A percentile compares a stretch with the other conserved stretches of the same genome.
Evolutionary conservation across 1,284 basidiomycete genomes (phyloP).

Genomic region (Wallemia mellicola): DNA sequence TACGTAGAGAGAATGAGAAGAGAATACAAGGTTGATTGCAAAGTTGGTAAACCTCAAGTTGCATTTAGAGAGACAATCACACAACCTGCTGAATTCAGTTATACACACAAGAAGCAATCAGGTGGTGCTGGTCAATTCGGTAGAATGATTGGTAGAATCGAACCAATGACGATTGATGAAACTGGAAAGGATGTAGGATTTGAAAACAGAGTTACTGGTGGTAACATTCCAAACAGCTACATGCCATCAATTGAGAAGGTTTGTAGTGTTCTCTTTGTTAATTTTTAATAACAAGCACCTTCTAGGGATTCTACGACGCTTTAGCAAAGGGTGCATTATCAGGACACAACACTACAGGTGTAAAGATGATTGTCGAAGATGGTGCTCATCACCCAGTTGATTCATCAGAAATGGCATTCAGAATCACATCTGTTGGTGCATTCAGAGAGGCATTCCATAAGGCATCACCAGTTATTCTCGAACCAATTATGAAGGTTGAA

Average conservation of each 20-base stretch:
- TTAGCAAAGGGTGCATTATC: slow-evolving; percentile 69
- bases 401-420: slow-evolving; percentile 88
- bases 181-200: slow-evolving; percentile 66
- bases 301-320: slow-evolving; percentile 90
- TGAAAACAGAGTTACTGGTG: slow-evolving; percentile 68
- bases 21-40: slow-evolving; percentile 82
- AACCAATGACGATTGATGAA: slow-evolving; percentile 54
- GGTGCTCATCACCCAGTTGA: slow-evolving; percentile 85
- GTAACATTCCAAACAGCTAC: slow-evolving; percentile 65
- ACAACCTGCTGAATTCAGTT: slow-evolving; percentile 48
- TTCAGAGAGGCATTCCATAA: slow-evolving; percentile 69
- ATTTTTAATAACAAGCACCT: too few relatives aligned
- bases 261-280: too few relatives aligned
- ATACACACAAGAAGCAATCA: slow-evolving; percentile 95
- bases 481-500: slow-evolving; percentile 96
- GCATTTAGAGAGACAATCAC: slow-evolving; percentile 90
- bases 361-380: slow-evolving; percentile 67
- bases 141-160: slow-evolving; percentile 67
- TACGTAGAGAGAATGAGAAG: slow-evolving; percentile 97
- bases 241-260: slow-evolving; percentile 92
- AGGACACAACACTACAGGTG: slow-evolving; percentile 64
- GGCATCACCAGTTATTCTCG: slow-evolving; percentile 54
- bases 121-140: slow-evolving; percentile 94
- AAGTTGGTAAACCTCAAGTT: slow-evolving; percentile 83
- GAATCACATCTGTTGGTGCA: slow-evolving; percentile 61